phyloP scores from a whole-genome alignment of 257 asterid species.

The Penstemon eatonii region DNA sequence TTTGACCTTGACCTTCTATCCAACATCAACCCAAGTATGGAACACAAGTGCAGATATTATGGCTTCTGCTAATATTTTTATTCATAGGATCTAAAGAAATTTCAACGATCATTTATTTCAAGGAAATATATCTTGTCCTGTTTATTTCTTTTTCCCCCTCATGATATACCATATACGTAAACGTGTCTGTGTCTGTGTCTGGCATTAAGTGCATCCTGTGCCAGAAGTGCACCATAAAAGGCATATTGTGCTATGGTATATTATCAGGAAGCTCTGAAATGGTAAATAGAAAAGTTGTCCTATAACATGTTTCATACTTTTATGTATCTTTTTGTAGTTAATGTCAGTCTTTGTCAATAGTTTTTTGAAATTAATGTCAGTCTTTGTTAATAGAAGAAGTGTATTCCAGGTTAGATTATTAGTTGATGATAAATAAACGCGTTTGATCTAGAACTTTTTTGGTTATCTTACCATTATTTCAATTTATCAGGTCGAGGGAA shows the following conservation, averaged over 20 bases:
- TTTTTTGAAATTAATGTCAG: not conserved
- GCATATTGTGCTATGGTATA: too few species aligned
- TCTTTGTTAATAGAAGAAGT: constrained; percentile 7
- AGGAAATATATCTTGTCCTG: too few species aligned
- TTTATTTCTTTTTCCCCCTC: too few species aligned
- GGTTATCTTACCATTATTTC: constrained; percentile 11
- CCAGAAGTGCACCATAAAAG: too few species aligned
- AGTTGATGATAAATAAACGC: not conserved
- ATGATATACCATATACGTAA: too few species aligned
- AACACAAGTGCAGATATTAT: not conserved
- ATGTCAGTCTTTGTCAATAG: constrained; percentile 15
- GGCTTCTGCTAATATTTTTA: too few species aligned
- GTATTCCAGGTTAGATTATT: constrained; percentile 15
- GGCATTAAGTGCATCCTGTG: too few species aligned
- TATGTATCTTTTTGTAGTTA: not conserved
- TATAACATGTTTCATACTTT: not conserved
- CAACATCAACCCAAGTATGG: not conserved
- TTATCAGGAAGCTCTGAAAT: too few species aligned
- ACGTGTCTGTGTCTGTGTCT: too few species aligned
- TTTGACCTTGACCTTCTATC: too few species aligned
- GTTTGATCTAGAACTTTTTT: constrained; percentile 10
- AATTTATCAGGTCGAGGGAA: constrained; percentile 76
- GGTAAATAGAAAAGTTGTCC: not conserved
- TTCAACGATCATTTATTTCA: too few species aligned
- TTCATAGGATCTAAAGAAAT: too few species aligned